Evolutionary conservation across 768 basidiomycete species (phyloP), one percentile per base, ranked within the genome.

Genomic region (Grammothele lineata): DNA sequence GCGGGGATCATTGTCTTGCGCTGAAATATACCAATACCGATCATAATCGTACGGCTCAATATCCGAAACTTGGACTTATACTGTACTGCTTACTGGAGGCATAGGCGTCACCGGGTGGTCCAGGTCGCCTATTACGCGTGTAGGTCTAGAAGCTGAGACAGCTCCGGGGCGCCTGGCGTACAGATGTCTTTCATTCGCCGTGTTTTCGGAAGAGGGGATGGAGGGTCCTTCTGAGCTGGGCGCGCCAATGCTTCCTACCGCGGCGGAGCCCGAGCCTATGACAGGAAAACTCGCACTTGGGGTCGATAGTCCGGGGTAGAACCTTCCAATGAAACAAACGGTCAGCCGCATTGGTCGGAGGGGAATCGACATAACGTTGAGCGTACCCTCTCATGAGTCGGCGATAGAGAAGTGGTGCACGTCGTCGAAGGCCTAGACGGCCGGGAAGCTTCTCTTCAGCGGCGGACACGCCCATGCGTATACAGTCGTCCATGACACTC

Each of bases 401-500:
- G 56, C 80, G 75, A 66, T 98, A 97, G 26, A 98, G 76, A 62
- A 85, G 84, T 0, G 93, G 92, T 14, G 94, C 94, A 33, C 92
- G 77, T 12, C 93, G 75, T 26, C 85, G 76, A 21, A 98, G 71
- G 6, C 77, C 68, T 15, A 98, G 68, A 18, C 91, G 76, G n/a
- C 94, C 94, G 0, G 94, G 94, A 2, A 98, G 76, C n/a, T 78
- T 81, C 36, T 73, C 73, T 56, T 94, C 86, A 3, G 78, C 71
- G 1, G 90, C 76, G 2, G 88, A 84, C 8, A 97, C 92, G 17
- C 94, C 94, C 2, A 77, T 75, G 22, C 70, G 85, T 51, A 96
- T 97, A 63, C 90, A 94, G 47, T 84, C 80, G 60, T 95, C 92
- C 94, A 96, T 96, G 4, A 92, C 90, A 44, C 70, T 60, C 92